Evolutionary conservation across 1,139 yeast genomes (phyloP).

Genomic region (Kodamaea suecica): DNA sequence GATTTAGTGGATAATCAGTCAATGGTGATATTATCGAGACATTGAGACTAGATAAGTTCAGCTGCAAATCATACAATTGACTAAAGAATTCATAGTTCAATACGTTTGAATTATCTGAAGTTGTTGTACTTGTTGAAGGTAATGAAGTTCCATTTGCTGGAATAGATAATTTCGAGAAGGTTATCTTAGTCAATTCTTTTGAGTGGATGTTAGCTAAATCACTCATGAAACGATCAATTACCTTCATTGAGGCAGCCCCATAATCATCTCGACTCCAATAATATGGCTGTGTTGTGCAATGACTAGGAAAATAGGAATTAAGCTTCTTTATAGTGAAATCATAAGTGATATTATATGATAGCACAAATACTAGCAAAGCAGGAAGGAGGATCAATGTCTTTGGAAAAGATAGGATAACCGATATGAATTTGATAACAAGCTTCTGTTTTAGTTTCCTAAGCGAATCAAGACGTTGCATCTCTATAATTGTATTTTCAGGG

Average conservation of each 20-base stretch:
- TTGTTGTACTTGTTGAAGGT: background rate
- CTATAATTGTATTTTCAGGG: background rate
- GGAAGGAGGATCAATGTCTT: slow-evolving; percentile 21
- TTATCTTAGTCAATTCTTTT: slow-evolving; percentile 7
- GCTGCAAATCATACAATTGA: slow-evolving; percentile 12
- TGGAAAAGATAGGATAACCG: slow-evolving; percentile 18
- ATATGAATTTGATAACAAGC: slow-evolving; percentile 14
- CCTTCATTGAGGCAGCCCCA: too few species aligned
- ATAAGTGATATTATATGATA: slow-evolving; percentile 24
- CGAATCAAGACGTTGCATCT: background rate
- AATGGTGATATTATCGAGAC: slow-evolving; percentile 22
- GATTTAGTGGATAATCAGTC: slow-evolving; percentile 17
- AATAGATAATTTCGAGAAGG: slow-evolving; percentile 1
- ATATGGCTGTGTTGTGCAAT: slow-evolving; percentile 8
- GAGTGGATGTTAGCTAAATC: background rate
- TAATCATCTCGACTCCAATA: too few species aligned
- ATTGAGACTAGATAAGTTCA: slow-evolving; percentile 2
- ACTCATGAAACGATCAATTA: too few species aligned
- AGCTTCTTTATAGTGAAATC: slow-evolving; percentile 21
- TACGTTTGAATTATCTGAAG: slow-evolving; percentile 15
- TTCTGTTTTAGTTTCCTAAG: slow-evolving; percentile 8
- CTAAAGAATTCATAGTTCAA: slow-evolving; percentile 17
- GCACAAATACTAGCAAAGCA: slow-evolving; percentile 18
- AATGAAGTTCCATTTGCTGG: too few species aligned
- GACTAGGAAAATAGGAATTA: slow-evolving; percentile 15